Evolutionary conservation across 2,329 filamentous ascomycete genomes (phyloP).

Genomic region (Furcasterigmium sp.): DNA sequence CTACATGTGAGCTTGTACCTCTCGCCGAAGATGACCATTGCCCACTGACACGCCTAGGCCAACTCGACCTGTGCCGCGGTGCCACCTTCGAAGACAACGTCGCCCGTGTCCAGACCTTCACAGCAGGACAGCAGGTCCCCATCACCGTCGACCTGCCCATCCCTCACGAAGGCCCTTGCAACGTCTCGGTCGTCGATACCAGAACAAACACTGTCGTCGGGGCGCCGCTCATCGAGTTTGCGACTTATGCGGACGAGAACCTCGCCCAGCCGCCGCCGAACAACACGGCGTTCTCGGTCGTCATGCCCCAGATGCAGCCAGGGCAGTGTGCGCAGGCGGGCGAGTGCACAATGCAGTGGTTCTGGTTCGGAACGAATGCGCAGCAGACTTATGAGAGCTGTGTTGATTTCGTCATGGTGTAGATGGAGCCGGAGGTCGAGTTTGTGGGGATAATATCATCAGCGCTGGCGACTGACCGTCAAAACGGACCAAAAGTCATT

Average conservation of each 20-base stretch:
- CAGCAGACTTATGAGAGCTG: conserved; percentile 34
- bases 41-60: conserved; percentile 6
- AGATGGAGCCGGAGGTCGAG: neutral
- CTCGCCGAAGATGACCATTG: neutral
- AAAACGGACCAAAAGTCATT: too few relatives aligned
- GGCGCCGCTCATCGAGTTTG: conserved; percentile 46
- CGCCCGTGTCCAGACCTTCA: conserved; percentile 34
- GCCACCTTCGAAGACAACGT: conserved; percentile 39
- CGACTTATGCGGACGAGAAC: conserved; percentile 45
- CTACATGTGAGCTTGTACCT: conserved; percentile 19
- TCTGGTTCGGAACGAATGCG: conserved; percentile 30
- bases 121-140: conserved; percentile 34
- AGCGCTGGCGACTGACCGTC: too few relatives aligned
- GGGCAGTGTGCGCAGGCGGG: conserved; percentile 21
- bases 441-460: too few relatives aligned
- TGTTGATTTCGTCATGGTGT: conserved; percentile 23
- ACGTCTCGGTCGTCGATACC: conserved; percentile 54
- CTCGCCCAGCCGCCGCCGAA: conserved; percentile 28
- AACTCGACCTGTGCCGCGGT: conserved; percentile 40
- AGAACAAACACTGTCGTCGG: conserved; percentile 47
- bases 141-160: conserved; percentile 35
- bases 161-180: conserved; percentile 40
- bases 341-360: conserved; percentile 38
- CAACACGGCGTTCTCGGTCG: conserved; percentile 39
- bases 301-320: conserved; percentile 21